Evolutionary conservation across 129 eudicot species (phyloP), one percentile per base, ranked within the genome.

Genomic region (Helichrysum umbraculigerum): DNA sequence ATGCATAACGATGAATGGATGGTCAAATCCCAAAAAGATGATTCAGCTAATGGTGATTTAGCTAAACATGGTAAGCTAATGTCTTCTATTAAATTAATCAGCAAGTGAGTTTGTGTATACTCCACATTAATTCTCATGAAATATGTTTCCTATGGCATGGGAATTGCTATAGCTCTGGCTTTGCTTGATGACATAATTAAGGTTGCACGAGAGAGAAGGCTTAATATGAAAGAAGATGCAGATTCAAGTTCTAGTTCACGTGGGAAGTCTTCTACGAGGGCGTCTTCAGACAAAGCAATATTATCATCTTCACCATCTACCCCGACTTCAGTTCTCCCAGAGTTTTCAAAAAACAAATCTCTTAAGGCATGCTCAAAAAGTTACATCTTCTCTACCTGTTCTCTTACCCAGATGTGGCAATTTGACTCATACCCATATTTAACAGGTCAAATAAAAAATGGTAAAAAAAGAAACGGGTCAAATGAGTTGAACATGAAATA

Each of bases 171-270:
- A 89, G 99, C 79, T 15, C 20, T 84, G 82, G 81, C 79, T 56
- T 64, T 87, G 86, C 91, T 95, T 30, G 96, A 89, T 42, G 97
- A 92, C 73, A 75, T 95, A 33, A 95, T 87, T 61, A 86, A 62
- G 33, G 79, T 92, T 32, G 92, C 93, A 39, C 85, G 86, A 59
- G 96, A 87, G 76, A 87, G 88, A 74, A 28, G 42, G 79, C 74
- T 82, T 58, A 88, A 82, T 68, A 81, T 28, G 78, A 63, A 78
- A 39, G 87, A 77, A 41, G 83, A 73, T 50, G 73, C 50, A 51
- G 35, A 77, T 21, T 83, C 91, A 6, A 39, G 75, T 73, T 67
- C 80, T 66, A 82, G 66, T 79, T 78, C 91, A 16, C 71, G 77
- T 67, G 88, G 75, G 64, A 82, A 71, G 72, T 77, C 79, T 20